Evolutionary conservation across 139 green algal genomes (phyloP), one percentile per base, ranked within the genome.

Genomic region (Chlorella sp.): DNA sequence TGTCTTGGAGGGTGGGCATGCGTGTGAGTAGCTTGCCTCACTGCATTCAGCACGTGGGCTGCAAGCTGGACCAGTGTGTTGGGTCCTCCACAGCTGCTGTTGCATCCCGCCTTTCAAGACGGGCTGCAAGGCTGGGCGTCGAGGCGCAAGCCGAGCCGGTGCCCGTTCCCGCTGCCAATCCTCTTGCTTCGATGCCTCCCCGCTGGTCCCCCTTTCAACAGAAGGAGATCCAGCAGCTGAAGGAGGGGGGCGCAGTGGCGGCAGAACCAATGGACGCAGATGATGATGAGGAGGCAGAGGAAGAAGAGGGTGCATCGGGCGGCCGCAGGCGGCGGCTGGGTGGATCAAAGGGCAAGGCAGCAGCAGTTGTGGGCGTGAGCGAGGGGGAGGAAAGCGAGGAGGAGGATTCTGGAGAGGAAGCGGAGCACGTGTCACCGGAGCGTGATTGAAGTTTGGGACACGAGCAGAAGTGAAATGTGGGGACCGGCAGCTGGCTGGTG

Each of bases 191-290:
- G 21, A 16, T 73, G 64, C 57, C n/a, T 1, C 4, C 16, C n/a
- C 22, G n/a, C 14, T 60, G 60, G 18, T n/a, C 34, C 3, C 12
- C 30, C 14, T 21, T 36, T 3, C 83, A 88, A 68, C 83, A 88
- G 84, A 68, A 88, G 66, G 84, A 88, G 68, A 66, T 69, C 42
- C 26, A 69, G 28, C 84, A 42, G 40, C 84, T 88, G 26, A 64
- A 81, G 84, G 39, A 37, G 39, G 39, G 68, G 2, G 84, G 84
- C 7, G 42, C 42, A 21, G 39, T 40, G 42, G 75, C 75, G n/a
- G 57, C 28, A n/a, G 82, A 76, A 19, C 39, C 84, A 2, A 88
- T 88, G 84, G 84, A 88, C 1, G 83, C 61, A 79, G 83, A 60
- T 37, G 83, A 87, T 39, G 83, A 60, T 37, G 83, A 87, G 28